phyloP scores from a whole-genome alignment of 345 rosid species.

The Gossypium longicalyx region DNA sequence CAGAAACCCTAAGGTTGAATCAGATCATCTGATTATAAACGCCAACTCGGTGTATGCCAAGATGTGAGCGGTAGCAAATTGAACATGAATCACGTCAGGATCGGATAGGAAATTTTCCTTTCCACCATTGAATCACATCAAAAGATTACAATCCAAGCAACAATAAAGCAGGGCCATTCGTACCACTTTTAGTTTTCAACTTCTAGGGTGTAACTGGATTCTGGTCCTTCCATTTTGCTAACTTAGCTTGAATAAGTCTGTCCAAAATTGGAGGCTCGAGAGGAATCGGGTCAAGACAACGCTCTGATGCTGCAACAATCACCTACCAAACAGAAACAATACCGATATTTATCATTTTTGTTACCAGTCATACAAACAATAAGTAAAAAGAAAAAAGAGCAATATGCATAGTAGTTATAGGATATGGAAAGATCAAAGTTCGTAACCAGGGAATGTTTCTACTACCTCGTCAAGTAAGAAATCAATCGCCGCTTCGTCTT shows the following conservation, averaged over 20 bases:
- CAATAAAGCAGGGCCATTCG: background rate
- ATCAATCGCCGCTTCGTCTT: conserved; percentile 87
- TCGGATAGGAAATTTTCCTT: background rate
- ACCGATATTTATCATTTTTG: background rate
- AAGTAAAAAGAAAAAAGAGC: background rate
- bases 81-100: background rate
- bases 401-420: background rate
- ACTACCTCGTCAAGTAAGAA: conserved; percentile 94
- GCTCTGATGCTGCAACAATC: conserved; percentile 89
- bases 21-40: background rate
- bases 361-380: background rate
- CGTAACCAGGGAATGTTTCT: background rate
- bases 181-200: background rate
- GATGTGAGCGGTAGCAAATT: background rate
- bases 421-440: background rate
- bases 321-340: conserved; percentile 45
- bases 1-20: background rate
- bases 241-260: conserved; percentile 86
- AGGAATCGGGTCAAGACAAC: conserved; percentile 87
- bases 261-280: conserved; percentile 95
- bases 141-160: background rate
- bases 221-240: conserved; percentile 55
- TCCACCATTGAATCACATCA: background rate
- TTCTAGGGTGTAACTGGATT: conserved; percentile 25
- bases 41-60: background rate